Conservation (phyloP, 371 early-diverging fungal species). For the Mortierella sp. region DNA sequence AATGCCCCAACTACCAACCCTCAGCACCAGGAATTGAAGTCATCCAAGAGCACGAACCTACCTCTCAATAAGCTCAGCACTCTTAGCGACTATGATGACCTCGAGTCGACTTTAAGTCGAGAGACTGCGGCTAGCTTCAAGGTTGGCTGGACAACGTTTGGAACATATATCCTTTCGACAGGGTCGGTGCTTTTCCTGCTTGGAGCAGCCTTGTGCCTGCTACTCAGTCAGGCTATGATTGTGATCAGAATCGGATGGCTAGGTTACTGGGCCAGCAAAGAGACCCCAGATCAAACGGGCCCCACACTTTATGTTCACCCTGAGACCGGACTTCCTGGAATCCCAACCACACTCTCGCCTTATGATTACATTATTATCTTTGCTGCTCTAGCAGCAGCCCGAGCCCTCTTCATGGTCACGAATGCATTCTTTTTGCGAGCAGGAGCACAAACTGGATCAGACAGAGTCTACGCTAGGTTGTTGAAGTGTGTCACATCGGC, state of each 20-base stretch:
- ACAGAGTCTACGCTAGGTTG: constrained; percentile 32
- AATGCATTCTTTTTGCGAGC: constrained; percentile 44
- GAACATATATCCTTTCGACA: constrained; percentile 39
- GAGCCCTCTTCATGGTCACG: constrained; percentile 36
- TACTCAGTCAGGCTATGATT: constrained; percentile 43
- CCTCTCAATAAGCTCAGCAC: constrained; percentile 51
- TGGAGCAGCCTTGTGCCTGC: constrained; percentile 35
- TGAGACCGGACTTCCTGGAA: constrained; percentile 1
- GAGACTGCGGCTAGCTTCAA: constrained; percentile 47
- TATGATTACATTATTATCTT: constrained; percentile 36
- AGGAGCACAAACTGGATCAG: constrained; percentile 36
- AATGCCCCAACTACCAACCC: constrained; percentile 6
- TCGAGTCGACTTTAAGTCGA: constrained; percentile 48
- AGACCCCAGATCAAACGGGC: constrained; percentile 28
- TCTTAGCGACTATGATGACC: constrained; percentile 46
- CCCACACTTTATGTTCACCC: constrained; percentile 15
- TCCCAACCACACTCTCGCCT: not conserved
- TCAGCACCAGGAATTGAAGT: constrained; percentile 22
- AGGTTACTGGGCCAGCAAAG: constrained; percentile 47
- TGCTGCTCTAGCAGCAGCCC: constrained; percentile 20
- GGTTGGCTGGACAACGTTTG: constrained; percentile 42
- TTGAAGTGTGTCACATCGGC: constrained; percentile 29
- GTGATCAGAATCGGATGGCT: constrained; percentile 47
- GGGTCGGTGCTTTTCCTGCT: constrained; percentile 29
- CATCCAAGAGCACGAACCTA: constrained; percentile 35